Evolutionary conservation across 345 rosid genomes (phyloP).

Genomic region (Kernera saxatilis): DNA sequence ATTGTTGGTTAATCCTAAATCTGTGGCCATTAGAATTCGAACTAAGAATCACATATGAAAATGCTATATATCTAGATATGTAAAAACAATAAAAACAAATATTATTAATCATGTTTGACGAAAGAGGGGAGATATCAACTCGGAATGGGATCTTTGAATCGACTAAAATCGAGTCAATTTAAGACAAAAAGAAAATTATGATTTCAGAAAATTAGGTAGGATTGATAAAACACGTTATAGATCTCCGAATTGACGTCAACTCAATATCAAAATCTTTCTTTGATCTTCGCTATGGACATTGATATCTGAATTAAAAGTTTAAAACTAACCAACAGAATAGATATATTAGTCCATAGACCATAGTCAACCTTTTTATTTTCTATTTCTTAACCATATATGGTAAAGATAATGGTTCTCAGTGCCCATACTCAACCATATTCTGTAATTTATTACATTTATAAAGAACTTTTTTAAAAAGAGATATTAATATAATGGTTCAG

Average conservation of each 20-base stretch:
- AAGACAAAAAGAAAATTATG: constrained; percentile 2
- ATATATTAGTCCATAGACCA: neutral
- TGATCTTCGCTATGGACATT: neutral
- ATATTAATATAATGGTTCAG: neutral
- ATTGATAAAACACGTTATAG: constrained; percentile 24
- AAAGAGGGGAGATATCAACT: constrained; percentile 1
- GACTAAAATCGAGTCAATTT: constrained; percentile 19
- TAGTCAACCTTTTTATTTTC: neutral
- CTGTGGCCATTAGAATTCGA: neutral
- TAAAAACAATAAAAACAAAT: neutral
- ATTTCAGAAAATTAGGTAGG: constrained; percentile 11
- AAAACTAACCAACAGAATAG: neutral
- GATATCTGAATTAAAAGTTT: neutral
- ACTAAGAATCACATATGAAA: neutral
- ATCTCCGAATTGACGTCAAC: neutral
- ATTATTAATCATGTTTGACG: neutral
- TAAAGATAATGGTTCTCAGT: neutral
- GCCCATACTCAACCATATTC: neutral
- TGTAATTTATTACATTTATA: neutral
- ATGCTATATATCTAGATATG: neutral
- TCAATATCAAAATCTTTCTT: constrained; percentile 4
- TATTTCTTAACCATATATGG: neutral
- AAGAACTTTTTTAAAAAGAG: neutral
- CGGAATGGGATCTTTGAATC: constrained; percentile 8
- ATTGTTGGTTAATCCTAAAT: neutral